Conservation (phyloP, 495 filamentous ascomycete species). For the Cercophora sp. region DNA sequence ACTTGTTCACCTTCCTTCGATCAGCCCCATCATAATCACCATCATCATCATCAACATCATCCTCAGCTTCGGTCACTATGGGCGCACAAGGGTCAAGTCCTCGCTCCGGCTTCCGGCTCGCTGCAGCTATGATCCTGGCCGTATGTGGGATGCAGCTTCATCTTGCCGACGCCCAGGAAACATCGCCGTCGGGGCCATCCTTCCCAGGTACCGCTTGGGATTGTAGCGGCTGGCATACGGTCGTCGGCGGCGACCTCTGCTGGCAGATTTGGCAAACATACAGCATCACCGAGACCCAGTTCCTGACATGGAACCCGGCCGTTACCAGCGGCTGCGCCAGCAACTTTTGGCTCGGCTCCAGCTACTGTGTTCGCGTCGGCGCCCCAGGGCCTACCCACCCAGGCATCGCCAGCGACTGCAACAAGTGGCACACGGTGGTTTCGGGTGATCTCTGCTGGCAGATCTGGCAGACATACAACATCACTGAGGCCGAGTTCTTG, state of each 20-base stretch:
- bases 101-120: too few species aligned
- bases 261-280: background rate
- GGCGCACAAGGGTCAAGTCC: too few species aligned
- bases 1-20: too few species aligned
- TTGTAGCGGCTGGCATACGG: slow-evolving; percentile 14
- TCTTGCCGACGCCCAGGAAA: too few species aligned
- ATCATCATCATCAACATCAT: too few species aligned
- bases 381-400: slow-evolving; percentile 8
- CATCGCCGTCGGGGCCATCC: slow-evolving; percentile 2
- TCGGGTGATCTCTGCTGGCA: slow-evolving; percentile 12
- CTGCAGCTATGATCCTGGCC: too few species aligned
- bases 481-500: slow-evolving; percentile 19
- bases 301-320: slow-evolving; percentile 23
- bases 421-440: slow-evolving; percentile 16
- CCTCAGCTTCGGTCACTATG: too few species aligned
- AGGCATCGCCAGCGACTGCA: slow-evolving; percentile 18
- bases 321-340: slow-evolving; percentile 13
- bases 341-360: slow-evolving; percentile 16
- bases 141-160: too few species aligned
- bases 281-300: slow-evolving; percentile 16
- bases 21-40: too few species aligned
- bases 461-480: slow-evolving; percentile 2
- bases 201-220: background rate
- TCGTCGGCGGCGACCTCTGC: slow-evolving; percentile 12
- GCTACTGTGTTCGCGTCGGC: slow-evolving; percentile 3